Evolutionary conservation across 257 asterid genomes (phyloP).

Genomic region (Salvia miltiorrhiza): DNA sequence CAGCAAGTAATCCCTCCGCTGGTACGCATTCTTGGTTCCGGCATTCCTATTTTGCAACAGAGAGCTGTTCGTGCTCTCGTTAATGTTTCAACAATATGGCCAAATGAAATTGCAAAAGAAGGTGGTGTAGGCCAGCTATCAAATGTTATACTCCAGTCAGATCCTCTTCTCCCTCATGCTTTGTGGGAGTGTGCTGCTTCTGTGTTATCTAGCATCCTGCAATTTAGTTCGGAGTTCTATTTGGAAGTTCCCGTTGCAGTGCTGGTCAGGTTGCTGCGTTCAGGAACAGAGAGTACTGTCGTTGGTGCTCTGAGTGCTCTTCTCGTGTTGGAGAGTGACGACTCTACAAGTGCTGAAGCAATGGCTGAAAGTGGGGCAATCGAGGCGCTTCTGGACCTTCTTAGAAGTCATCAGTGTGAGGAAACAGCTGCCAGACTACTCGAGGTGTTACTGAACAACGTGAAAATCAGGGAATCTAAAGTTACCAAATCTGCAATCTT

Average conservation of each 20-base stretch:
- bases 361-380: conserved; percentile 99
- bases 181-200: conserved; percentile 98
- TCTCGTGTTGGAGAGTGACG: conserved; percentile 89
- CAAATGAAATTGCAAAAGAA: conserved; percentile 95
- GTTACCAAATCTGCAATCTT: conserved; percentile 88
- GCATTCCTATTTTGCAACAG: conserved; percentile 84
- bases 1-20: conserved; percentile 90
- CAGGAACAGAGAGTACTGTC: conserved; percentile 81
- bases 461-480: conserved; percentile 88
- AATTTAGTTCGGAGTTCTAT: conserved; percentile 86
- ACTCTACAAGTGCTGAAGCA: conserved; percentile 93
- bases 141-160: conserved; percentile 79
- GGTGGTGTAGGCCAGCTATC: conserved; percentile 96
- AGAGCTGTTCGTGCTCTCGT: conserved; percentile 93
- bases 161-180: conserved; percentile 76
- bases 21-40: conserved; percentile 85
- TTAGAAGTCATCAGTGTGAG: conserved; percentile 88
- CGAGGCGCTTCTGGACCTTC: conserved; percentile 90
- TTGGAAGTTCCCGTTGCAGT: conserved; percentile 99
- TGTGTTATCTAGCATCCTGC: conserved; percentile 82
- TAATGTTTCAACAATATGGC: conserved; percentile 72
- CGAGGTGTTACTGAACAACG: conserved; percentile 86
- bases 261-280: conserved; percentile 80
- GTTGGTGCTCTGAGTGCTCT: conserved; percentile 93
- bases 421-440: conserved; percentile 96